Conservation (phyloP, 768 basidiomycete genomes). For the Dioszegia crocea region DNA sequence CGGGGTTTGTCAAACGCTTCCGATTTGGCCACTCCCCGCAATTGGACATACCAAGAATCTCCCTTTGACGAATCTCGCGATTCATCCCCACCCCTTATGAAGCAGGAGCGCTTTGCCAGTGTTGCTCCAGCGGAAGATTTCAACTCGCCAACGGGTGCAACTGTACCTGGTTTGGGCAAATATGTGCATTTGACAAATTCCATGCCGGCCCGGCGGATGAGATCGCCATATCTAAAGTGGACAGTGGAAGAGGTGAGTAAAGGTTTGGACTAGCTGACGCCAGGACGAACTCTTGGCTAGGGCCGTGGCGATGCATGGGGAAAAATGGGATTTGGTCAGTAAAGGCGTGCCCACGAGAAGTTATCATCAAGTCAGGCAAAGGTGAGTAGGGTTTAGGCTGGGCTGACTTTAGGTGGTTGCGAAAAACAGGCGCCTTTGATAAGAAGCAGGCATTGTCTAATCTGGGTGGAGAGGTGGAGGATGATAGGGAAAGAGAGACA, state of each 20-base stretch:
- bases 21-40: neutral
- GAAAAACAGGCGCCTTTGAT: slow-evolving; percentile 47
- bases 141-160: slow-evolving; percentile 29
- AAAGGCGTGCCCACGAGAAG: slow-evolving; percentile 44
- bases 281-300: slow-evolving; percentile 44
- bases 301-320: slow-evolving; percentile 43
- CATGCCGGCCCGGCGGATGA: slow-evolving; percentile 38
- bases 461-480: neutral
- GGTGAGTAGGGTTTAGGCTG: slow-evolving; percentile 16
- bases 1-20: slow-evolving; percentile 16
- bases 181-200: slow-evolving; percentile 44
- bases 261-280: slow-evolving; percentile 8
- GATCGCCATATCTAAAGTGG: slow-evolving; percentile 47
- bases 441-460: slow-evolving; percentile 20
- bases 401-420: slow-evolving; percentile 31
- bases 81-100: neutral
- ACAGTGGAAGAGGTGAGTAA: slow-evolving; percentile 41
- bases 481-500: slow-evolving; percentile 3
- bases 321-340: slow-evolving; percentile 46
- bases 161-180: slow-evolving; percentile 44
- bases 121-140: neutral
- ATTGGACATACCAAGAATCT: slow-evolving; percentile 9
- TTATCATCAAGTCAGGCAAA: slow-evolving; percentile 45
- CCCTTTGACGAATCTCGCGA: neutral
- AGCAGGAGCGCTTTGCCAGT: slow-evolving; percentile 4